Evolutionary conservation across 2,329 filamentous ascomycete species (phyloP).

Genomic region (Penicillium decumbens): DNA sequence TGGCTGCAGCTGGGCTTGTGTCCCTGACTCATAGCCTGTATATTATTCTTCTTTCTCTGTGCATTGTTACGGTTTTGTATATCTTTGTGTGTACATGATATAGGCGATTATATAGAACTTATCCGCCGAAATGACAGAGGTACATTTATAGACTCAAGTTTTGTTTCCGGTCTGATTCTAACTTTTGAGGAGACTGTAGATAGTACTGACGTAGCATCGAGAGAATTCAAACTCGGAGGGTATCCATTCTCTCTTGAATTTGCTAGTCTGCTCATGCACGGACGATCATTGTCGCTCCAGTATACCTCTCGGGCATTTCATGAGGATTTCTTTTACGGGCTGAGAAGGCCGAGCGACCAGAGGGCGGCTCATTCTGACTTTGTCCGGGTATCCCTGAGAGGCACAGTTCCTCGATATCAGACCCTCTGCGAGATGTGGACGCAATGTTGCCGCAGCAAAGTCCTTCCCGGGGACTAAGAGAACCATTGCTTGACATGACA

Average conservation of each 20-base stretch:
- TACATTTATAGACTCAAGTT: background rate
- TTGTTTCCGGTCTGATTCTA: background rate
- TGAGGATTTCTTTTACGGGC: background rate
- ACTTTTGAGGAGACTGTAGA: background rate
- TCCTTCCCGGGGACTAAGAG: background rate
- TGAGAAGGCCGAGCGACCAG: background rate
- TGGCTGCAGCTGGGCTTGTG: constrained; percentile 41
- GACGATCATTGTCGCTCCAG: background rate
- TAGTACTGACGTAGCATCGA: background rate
- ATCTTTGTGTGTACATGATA: constrained; percentile 12
- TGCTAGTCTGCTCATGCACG: background rate
- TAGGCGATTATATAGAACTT: background rate
- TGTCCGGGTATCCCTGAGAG: background rate
- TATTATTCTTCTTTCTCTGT: background rate
- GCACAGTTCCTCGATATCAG: background rate
- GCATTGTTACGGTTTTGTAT: constrained; percentile 8
- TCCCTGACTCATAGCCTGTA: constrained; percentile 17
- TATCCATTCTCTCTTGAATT: background rate
- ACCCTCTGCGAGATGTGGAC: background rate
- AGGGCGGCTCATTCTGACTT: background rate
- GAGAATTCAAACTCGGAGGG: too few relatives aligned
- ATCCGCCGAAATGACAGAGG: background rate
- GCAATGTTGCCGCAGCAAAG: background rate
- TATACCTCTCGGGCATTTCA: background rate
- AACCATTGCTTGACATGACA: background rate